phyloP scores from a whole-genome alignment of 129 eudicot species.

The Sambucus nigra region DNA sequence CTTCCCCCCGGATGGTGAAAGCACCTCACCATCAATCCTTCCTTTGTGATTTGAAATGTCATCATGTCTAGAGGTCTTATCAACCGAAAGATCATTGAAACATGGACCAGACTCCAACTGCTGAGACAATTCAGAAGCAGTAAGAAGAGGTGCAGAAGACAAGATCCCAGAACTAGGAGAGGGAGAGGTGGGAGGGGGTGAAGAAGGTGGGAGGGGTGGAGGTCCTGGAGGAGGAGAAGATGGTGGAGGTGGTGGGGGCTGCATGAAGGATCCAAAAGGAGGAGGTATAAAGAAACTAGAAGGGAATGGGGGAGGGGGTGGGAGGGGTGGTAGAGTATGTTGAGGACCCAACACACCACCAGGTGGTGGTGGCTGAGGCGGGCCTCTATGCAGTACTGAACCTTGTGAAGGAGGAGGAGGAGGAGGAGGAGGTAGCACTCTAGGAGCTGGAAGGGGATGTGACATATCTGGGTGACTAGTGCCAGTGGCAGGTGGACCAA shows the following conservation, averaged over 20 bases:
- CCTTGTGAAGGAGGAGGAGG: slow-evolving; percentile 41
- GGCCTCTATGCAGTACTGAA: slow-evolving; percentile 28
- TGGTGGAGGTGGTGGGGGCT: slow-evolving; percentile 2
- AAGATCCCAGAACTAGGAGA: slow-evolving; percentile 7
- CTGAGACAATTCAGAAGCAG: slow-evolving; percentile 9
- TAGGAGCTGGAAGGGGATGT: slow-evolving; percentile 19
- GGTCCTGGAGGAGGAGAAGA: slow-evolving; percentile 28
- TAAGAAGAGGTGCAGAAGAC: slow-evolving; percentile 16
- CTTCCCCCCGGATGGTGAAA: slow-evolving; percentile 5
- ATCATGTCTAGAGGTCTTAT: slow-evolving; percentile 4
- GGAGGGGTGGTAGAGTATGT: slow-evolving; percentile 17
- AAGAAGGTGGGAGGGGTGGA: slow-evolving; percentile 42
- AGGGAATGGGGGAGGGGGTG: slow-evolving; percentile 30
- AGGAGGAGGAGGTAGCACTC: slow-evolving; percentile 31
- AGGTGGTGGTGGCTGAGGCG: slow-evolving; percentile 20
- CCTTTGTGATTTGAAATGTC: not conserved
- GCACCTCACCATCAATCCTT: slow-evolving; percentile 1
- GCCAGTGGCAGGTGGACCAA: slow-evolving; percentile 7
- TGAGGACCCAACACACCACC: slow-evolving; percentile 11
- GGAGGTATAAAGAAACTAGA: slow-evolving; percentile 28
- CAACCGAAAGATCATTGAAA: slow-evolving; percentile 5
- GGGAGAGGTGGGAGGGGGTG: slow-evolving; percentile 33
- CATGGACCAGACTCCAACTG: slow-evolving; percentile 7
- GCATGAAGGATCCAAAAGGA: slow-evolving; percentile 25
- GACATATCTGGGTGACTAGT: slow-evolving; percentile 5